These are phyloP conservation scores for Incumbomyces lentus DNA, from an alignment of 2,329 filamentous ascomycete species.

Conservation along the genomic window DNA sequence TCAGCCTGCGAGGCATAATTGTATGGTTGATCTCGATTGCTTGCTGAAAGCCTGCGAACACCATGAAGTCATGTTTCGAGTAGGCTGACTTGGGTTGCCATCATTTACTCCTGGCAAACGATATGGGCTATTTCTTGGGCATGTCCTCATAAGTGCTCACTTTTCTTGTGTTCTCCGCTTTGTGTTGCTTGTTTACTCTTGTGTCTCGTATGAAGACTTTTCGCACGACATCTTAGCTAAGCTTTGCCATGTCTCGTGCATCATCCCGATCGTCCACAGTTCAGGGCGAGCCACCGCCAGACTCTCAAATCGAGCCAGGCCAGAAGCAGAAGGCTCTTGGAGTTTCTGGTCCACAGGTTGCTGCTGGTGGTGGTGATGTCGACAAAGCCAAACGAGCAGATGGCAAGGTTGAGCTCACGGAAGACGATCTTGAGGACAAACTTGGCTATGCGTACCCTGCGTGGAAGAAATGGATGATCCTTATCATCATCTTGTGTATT, in stretches of 20 bases:
- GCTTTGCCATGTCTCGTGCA: slow-evolving; percentile 2
- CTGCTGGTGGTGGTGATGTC: slow-evolving; percentile 10
- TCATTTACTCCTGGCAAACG: background rate
- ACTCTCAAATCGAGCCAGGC: slow-evolving; percentile 6
- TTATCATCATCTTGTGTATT: slow-evolving; percentile 52
- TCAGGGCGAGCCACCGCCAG: background rate
- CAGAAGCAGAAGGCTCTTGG: slow-evolving; percentile 11
- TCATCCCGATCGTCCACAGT: slow-evolving; percentile 3
- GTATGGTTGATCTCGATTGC: background rate
- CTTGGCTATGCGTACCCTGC: slow-evolving; percentile 48
- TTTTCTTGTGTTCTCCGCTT: background rate
- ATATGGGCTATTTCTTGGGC: background rate
- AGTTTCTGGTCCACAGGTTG: slow-evolving; percentile 9
- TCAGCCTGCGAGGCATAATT: background rate
- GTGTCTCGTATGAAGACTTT: background rate
- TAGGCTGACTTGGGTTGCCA: background rate
- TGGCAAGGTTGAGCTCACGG: slow-evolving; percentile 32
- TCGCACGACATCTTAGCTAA: background rate
- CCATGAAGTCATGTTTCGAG: background rate
- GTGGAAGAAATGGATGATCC: slow-evolving; percentile 26
- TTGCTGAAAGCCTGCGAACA: background rate
- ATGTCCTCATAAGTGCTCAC: background rate
- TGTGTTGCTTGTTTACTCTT: background rate
- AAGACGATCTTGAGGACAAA: slow-evolving; percentile 53
- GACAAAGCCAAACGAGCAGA: slow-evolving; percentile 19